phyloP scores from a whole-genome alignment of 495 filamentous ascomycete species.

The Penicillium robsamsonii region DNA sequence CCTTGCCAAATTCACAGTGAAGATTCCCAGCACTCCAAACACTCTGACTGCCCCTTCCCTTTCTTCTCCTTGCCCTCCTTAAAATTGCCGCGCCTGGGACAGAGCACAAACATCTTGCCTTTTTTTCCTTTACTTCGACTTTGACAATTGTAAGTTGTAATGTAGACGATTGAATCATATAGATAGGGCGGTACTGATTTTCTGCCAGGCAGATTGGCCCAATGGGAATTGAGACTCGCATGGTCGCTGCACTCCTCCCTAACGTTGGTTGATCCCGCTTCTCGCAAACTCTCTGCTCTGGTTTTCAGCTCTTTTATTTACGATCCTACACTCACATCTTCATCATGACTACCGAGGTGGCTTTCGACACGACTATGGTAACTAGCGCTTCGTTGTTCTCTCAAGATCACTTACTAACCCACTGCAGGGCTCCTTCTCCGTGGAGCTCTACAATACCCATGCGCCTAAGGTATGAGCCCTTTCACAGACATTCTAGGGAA shows the following conservation, averaged over 20 bases:
- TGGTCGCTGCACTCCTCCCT: neutral
- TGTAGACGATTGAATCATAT: neutral
- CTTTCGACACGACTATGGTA: constrained; percentile 82
- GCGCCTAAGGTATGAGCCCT: constrained; percentile 59
- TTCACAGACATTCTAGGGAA: neutral
- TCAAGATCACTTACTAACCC: constrained; percentile 19
- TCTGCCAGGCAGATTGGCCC: constrained; percentile 2
- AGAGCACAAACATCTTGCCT: too few species aligned
- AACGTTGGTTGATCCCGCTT: constrained; percentile 6
- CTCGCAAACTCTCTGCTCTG: constrained; percentile 11
- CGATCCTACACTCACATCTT: constrained; percentile 7
- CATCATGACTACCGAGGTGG: constrained; percentile 71
- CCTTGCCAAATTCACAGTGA: too few species aligned
- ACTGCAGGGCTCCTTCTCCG: constrained; percentile 68
- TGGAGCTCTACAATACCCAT: constrained; percentile 87
- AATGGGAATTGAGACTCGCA: neutral
- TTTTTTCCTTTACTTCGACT: neutral
- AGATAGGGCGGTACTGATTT: neutral
- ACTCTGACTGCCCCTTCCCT: too few species aligned
- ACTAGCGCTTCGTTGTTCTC: neutral
- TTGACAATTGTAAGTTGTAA: too few species aligned
- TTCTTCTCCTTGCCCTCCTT: too few species aligned
- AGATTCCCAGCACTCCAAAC: too few species aligned
- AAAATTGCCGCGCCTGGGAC: too few species aligned
- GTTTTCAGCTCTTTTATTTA: constrained; percentile 1